Evolutionary conservation across 2,329 filamentous ascomycete species (phyloP).

Genomic region (Aspergillus ochraceus): DNA sequence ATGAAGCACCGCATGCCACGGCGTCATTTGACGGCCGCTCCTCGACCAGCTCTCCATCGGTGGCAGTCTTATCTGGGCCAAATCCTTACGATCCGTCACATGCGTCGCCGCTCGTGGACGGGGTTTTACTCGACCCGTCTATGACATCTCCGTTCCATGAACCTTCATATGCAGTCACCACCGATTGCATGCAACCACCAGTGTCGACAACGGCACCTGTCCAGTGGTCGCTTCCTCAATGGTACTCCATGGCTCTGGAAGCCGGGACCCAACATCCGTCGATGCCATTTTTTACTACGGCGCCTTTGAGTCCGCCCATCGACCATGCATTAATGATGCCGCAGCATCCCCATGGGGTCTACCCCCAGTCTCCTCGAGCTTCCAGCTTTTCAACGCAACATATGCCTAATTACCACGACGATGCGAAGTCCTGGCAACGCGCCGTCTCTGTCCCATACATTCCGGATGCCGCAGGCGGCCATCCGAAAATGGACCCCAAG

Average conservation of each 20-base stretch:
- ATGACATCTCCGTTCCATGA: slow-evolving; percentile 25
- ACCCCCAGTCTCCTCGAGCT: slow-evolving; percentile 22
- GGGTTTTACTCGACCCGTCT: slow-evolving; percentile 27
- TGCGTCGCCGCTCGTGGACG: slow-evolving; percentile 25
- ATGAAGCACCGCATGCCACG: slow-evolving; percentile 10
- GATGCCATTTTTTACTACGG: slow-evolving; percentile 26
- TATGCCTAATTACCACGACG: slow-evolving; percentile 18
- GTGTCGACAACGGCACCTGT: slow-evolving; percentile 21
- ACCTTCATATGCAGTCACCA: slow-evolving; percentile 27
- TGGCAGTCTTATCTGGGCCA: slow-evolving; percentile 19
- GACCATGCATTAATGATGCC: slow-evolving; percentile 25
- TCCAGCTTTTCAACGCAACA: slow-evolving; percentile 17
- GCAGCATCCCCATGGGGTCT: slow-evolving; percentile 21
- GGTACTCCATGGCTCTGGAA: slow-evolving; percentile 32
- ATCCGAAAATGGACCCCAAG: slow-evolving; percentile 20
- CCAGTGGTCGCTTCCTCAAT: slow-evolving; percentile 28
- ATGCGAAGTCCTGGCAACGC: slow-evolving; percentile 31
- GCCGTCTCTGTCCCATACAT: slow-evolving; percentile 29
- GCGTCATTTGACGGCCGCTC: slow-evolving; percentile 12
- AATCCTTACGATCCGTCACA: slow-evolving; percentile 28
- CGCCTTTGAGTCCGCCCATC: slow-evolving; percentile 25
- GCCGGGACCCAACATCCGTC: slow-evolving; percentile 21
- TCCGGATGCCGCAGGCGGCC: slow-evolving; percentile 13
- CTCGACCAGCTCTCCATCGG: slow-evolving; percentile 14
- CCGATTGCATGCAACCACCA: slow-evolving; percentile 31